Conservation (phyloP, 257 asterid genomes). For the Rhazya stricta region DNA sequence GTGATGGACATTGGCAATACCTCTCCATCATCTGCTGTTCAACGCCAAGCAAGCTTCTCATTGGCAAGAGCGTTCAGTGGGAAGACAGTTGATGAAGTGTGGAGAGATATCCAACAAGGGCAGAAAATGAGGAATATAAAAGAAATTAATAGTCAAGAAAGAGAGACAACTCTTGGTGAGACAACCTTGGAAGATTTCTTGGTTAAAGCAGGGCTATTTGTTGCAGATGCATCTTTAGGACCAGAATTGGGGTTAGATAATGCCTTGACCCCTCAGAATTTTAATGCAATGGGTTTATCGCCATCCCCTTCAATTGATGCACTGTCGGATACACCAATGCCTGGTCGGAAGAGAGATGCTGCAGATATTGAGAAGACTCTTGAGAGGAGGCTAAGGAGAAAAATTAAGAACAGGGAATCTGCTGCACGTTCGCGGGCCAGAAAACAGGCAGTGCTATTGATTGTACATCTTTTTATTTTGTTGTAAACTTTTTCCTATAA, state of each 20-base stretch:
- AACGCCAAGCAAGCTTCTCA: conserved; percentile 58
- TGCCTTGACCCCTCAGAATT: conserved; percentile 37
- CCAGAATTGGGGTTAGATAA: conserved; percentile 59
- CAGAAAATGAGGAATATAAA: conserved; percentile 35
- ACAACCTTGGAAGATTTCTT: conserved; percentile 75
- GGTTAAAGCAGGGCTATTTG: conserved; percentile 65
- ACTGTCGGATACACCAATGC: conserved; percentile 50
- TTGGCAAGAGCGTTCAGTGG: conserved; percentile 52
- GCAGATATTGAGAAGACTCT: conserved; percentile 50
- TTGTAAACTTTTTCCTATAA: background rate
- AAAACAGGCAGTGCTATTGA: conserved; percentile 61
- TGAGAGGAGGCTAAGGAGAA: conserved; percentile 77
- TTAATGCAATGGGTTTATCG: conserved; percentile 44
- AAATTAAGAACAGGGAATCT: conserved; percentile 82
- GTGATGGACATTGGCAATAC: conserved; percentile 23
- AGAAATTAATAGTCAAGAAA: conserved; percentile 29
- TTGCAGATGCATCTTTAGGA: conserved; percentile 46
- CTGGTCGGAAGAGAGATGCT: conserved; percentile 52
- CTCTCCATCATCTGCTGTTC: conserved; percentile 49
- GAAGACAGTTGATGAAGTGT: conserved; percentile 60
- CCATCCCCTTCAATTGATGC: conserved; percentile 58
- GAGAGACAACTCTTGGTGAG: conserved; percentile 60
- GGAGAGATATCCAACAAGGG: conserved; percentile 62
- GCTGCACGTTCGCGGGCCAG: conserved; percentile 95
- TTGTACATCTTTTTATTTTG: conserved; percentile 3